Percentiles rank a stretch among this genome's conserved stretches.
Conservation (phyloP, 257 asterid species). For the Leonotis leonurus region DNA sequence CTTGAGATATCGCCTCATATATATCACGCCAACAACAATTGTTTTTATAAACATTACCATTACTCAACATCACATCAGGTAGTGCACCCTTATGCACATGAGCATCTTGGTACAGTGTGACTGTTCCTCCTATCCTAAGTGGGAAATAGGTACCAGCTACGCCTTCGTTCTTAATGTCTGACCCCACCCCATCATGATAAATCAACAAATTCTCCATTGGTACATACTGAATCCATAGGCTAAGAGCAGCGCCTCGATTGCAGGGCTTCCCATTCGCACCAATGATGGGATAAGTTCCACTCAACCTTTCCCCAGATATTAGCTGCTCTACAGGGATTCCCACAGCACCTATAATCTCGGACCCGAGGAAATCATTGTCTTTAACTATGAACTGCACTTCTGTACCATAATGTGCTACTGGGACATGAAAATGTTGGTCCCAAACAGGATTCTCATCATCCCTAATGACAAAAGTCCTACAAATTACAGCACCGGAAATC, state of each 20-base stretch:
- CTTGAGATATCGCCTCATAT: slow-evolving; percentile 58
- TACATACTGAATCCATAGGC: slow-evolving; percentile 57
- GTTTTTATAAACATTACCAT: slow-evolving; percentile 39
- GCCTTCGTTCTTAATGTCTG: slow-evolving; percentile 42
- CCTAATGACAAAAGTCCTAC: slow-evolving; percentile 63
- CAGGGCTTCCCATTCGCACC: slow-evolving; percentile 56
- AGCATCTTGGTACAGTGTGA: slow-evolving; percentile 83
- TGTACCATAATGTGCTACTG: slow-evolving; percentile 75
- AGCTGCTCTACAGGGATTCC: slow-evolving; percentile 67
- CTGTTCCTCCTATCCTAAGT: slow-evolving; percentile 57
- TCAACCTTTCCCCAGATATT: slow-evolving; percentile 33
- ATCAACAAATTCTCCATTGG: slow-evolving; percentile 49
- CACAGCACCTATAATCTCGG: slow-evolving; percentile 78
- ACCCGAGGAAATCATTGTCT: slow-evolving; percentile 78
- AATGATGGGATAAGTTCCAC: slow-evolving; percentile 57
- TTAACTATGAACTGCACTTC: slow-evolving; percentile 87
- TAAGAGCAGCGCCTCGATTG: slow-evolving; percentile 55
- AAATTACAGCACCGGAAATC: slow-evolving; percentile 61
- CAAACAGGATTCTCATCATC: slow-evolving; percentile 78
- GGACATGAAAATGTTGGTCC: slow-evolving; percentile 76
- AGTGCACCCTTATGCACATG: slow-evolving; percentile 49
- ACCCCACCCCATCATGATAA: slow-evolving; percentile 73
- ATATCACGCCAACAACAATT: slow-evolving; percentile 76
- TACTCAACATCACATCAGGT: slow-evolving; percentile 43
- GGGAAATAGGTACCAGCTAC: slow-evolving; percentile 86